A percentile compares a stretch with the other conserved stretches of the same genome.
Conservation (phyloP, 1,139 yeast species). For the Diutina mesorugosa region DNA sequence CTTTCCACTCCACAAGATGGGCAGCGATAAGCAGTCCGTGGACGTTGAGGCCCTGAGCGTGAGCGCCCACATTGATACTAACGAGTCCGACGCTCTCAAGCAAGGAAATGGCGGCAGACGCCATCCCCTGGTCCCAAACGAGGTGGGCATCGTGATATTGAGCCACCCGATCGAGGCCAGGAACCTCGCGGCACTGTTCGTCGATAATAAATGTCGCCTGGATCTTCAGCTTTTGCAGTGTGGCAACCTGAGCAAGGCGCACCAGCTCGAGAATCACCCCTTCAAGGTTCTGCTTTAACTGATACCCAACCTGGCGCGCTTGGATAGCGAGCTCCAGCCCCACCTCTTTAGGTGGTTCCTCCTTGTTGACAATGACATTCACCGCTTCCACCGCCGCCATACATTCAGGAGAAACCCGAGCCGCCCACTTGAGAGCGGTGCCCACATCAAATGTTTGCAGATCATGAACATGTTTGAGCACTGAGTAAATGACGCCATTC, state of each 20-base stretch:
- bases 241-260: conserved; percentile 14
- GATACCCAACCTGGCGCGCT: conserved; percentile 16
- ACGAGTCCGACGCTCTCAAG: conserved; percentile 15
- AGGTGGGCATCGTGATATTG: conserved; percentile 40
- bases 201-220: conserved; percentile 36
- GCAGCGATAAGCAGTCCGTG: conserved; percentile 26
- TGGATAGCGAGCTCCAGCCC: conserved; percentile 3
- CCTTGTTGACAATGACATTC: background rate
- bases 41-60: conserved; percentile 13
- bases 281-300: conserved; percentile 27
- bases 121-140: conserved; percentile 47
- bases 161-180: conserved; percentile 14
- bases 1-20: conserved; percentile 56
- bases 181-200: conserved; percentile 14
- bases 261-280: background rate
- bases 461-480: conserved; percentile 30
- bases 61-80: conserved; percentile 10
- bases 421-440: background rate
- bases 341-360: background rate
- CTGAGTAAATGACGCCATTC: conserved; percentile 32
- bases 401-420: background rate
- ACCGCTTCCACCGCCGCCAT: background rate
- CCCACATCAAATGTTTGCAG: background rate
- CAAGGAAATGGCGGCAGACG: conserved; percentile 40
- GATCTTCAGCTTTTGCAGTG: conserved; percentile 19